Conservation (phyloP, 1,139 yeast genomes). For the Suhomyces panamericanus region DNA sequence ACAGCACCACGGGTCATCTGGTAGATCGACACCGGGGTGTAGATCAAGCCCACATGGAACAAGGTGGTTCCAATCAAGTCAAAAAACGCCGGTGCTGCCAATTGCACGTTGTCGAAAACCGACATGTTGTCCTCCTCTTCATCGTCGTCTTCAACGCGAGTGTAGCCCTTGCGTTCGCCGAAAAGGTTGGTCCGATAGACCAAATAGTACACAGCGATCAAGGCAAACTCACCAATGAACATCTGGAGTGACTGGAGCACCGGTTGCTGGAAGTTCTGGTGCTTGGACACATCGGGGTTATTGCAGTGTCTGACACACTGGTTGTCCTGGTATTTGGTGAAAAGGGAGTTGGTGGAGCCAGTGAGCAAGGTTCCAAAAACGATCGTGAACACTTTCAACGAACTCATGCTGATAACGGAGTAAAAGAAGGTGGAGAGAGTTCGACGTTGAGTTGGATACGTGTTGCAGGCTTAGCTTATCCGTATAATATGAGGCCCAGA, state of each 20-base stretch:
- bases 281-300: conserved; percentile 40
- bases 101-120: conserved; percentile 27
- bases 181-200: conserved; percentile 25
- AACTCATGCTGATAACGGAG: conserved; percentile 5
- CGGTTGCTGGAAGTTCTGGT: conserved; percentile 67
- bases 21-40: conserved; percentile 79
- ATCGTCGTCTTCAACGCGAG: conserved; percentile 14
- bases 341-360: conserved; percentile 72
- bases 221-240: conserved; percentile 70
- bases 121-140: conserved; percentile 14
- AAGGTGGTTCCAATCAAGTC: conserved; percentile 75
- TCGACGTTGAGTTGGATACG: background rate
- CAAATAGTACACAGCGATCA: conserved; percentile 48
- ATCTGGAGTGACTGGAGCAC: conserved; percentile 78
- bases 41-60: conserved; percentile 71
- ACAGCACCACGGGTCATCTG: conserved; percentile 85
- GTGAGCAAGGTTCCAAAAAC: conserved; percentile 59
- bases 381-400: conserved; percentile 17
- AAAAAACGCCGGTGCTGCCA: conserved; percentile 66
- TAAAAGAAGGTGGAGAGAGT: background rate
- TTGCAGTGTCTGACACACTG: conserved; percentile 66
- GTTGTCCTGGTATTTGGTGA: conserved; percentile 76
- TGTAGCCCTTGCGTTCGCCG: conserved; percentile 18
- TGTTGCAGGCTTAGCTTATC: background rate
- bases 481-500: conserved; percentile 8